Percentiles rank a stretch among this genome's conserved stretches.
Conservation (phyloP, 441 rosid genomes). For the Croton setiger region DNA sequence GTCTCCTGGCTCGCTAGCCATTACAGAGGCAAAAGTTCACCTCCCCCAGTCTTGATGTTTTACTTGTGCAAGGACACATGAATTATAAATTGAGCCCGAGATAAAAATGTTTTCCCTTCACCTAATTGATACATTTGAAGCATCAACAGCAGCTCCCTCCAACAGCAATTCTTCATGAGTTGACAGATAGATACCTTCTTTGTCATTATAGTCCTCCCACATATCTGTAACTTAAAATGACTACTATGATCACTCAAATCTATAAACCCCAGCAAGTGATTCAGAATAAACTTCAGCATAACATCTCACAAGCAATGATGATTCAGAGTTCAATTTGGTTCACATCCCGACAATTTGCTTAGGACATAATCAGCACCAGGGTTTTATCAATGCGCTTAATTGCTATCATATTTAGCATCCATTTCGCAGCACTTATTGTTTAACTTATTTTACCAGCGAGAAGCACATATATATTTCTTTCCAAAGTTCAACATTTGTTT, state of each 20-base stretch:
- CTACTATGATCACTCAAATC: not conserved
- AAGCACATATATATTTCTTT: not conserved
- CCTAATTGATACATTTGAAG: constrained; percentile 10
- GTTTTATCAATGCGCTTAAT: not conserved
- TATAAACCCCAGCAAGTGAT: not conserved
- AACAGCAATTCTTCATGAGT: not conserved
- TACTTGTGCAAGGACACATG: not conserved
- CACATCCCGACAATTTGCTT: not conserved
- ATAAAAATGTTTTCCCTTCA: not conserved
- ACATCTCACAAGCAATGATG: not conserved
- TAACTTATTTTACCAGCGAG: not conserved
- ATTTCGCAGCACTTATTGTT: not conserved
- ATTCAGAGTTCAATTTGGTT: not conserved
- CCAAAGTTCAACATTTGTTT: not conserved
- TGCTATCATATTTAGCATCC: not conserved
- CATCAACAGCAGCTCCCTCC: not conserved
- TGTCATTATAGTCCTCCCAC: not conserved
- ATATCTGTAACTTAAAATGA: not conserved
- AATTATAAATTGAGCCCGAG: not conserved
- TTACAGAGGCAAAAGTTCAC: constrained; percentile 2
- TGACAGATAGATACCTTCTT: constrained; percentile 1
- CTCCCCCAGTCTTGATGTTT: constrained; percentile 11
- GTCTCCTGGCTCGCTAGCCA: not conserved
- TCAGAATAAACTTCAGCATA: not conserved
- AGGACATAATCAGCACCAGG: not conserved